Evolutionary conservation across 306 rosid genomes (phyloP).

Genomic region (Pterocarpus macrocarpus): DNA sequence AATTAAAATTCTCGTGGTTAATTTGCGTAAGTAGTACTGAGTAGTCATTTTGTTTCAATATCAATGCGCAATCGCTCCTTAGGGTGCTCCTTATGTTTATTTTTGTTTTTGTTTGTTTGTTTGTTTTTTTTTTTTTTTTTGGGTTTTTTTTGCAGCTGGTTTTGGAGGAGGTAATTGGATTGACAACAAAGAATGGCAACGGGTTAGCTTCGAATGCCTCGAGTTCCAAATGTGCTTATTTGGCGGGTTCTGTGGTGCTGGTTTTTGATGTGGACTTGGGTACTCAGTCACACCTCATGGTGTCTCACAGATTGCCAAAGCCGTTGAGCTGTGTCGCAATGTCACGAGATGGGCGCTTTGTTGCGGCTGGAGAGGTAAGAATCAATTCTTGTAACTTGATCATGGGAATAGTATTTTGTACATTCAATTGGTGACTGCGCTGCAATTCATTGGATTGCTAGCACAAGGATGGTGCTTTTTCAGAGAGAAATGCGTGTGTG

Average conservation of each 20-base stretch:
- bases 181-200: slow-evolving; percentile 66
- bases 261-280: slow-evolving; percentile 65
- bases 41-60: not conserved
- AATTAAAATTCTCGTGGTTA: not conserved
- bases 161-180: slow-evolving; percentile 76
- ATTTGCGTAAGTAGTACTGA: not conserved
- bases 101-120: not conserved
- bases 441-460: slow-evolving; percentile 19
- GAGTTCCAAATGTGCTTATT: slow-evolving; percentile 62
- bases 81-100: slow-evolving; percentile 1
- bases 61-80: not conserved
- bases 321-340: slow-evolving; percentile 77
- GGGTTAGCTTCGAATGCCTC: slow-evolving; percentile 67
- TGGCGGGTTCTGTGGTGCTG: slow-evolving; percentile 77
- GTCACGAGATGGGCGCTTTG: slow-evolving; percentile 69
- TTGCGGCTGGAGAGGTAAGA: slow-evolving; percentile 81
- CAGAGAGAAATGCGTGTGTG: not conserved
- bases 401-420: slow-evolving; percentile 2
- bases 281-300: slow-evolving; percentile 70
- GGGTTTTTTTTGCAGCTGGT: slow-evolving; percentile 51
- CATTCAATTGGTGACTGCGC: not conserved
- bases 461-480: slow-evolving; percentile 9
- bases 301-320: slow-evolving; percentile 64
- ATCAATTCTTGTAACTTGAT: slow-evolving; percentile 29
- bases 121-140: not conserved